A percentile compares a stretch with the other conserved stretches of the same genome.
These are phyloP conservation scores for Coemansia sp. DNA, from an alignment of 192 early-diverging fungal genomes.

Conservation along the genomic window DNA sequence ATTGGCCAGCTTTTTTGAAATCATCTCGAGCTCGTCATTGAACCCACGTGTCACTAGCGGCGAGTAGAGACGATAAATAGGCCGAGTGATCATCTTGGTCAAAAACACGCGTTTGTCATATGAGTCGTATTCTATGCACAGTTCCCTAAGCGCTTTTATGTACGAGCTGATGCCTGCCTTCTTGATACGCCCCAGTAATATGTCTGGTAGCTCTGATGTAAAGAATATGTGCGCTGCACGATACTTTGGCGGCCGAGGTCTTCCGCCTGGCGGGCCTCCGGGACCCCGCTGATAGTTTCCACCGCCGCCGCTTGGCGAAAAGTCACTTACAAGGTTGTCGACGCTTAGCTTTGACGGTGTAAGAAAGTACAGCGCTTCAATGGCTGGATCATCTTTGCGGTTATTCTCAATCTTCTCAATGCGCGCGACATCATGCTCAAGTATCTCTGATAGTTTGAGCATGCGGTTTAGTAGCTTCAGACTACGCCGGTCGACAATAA, in stretches of 20 bases:
- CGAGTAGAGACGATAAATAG: constrained; percentile 56
- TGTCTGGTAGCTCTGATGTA: constrained; percentile 52
- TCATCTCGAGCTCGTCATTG: constrained; percentile 54
- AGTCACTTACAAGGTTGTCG: constrained; percentile 38
- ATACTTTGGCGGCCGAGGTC: constrained; percentile 34
- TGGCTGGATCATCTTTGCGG: constrained; percentile 40
- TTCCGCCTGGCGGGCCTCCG: not conserved
- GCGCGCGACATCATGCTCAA: constrained; percentile 49
- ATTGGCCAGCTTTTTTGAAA: constrained; percentile 72
- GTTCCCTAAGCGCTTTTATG: constrained; percentile 52
- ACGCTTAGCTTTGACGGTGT: constrained; percentile 50
- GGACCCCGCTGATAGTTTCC: not conserved
- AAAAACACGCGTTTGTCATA: constrained; percentile 41
- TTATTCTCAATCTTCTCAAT: constrained; percentile 52
- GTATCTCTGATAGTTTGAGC: constrained; percentile 47
- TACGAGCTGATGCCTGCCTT: constrained; percentile 30
- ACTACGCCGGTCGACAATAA: constrained; percentile 52
- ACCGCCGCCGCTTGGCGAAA: constrained; percentile 9
- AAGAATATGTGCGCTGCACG: constrained; percentile 50
- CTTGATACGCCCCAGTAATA: constrained; percentile 42
- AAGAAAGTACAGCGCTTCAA: constrained; percentile 57
- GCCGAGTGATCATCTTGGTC: constrained; percentile 41
- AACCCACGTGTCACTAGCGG: constrained; percentile 39
- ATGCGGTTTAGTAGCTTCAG: constrained; percentile 41
- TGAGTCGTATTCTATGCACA: constrained; percentile 55